These are phyloP conservation scores for Rhizopus arrhizus DNA, from an alignment of 371 early-diverging fungal genomes.

Conservation along the genomic window DNA sequence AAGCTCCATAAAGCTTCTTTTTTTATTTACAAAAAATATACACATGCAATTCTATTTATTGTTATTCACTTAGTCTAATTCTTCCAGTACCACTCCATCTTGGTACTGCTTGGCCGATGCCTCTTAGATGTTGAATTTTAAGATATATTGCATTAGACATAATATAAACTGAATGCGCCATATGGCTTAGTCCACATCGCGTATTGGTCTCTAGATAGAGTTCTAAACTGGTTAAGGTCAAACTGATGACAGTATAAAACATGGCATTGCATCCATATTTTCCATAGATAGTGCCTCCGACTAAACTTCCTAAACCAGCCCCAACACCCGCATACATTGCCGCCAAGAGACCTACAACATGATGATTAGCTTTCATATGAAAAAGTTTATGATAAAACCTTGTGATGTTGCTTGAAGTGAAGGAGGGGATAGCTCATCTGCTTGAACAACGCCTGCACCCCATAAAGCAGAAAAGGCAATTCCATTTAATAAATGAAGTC, in stretches of 20 bases:
- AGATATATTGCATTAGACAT: conserved; percentile 26
- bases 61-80: conserved; percentile 41
- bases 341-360: conserved; percentile 40
- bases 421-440: conserved; percentile 54
- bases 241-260: conserved; percentile 49
- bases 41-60: neutral
- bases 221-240: conserved; percentile 45
- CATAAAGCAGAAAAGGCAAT: conserved; percentile 57
- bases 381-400: conserved; percentile 21
- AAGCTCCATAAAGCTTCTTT: conserved; percentile 21
- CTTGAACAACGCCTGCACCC: conserved; percentile 60
- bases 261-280: conserved; percentile 47
- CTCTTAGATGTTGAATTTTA: conserved; percentile 44
- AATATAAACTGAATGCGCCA: conserved; percentile 30
- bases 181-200: conserved; percentile 45
- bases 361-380: no score
- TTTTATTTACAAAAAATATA: neutral
- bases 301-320: conserved; percentile 49
- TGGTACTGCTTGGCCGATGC: conserved; percentile 49
- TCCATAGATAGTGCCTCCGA: conserved; percentile 51
- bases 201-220: conserved; percentile 54
- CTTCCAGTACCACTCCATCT: conserved; percentile 51
- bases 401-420: conserved; percentile 58
- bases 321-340: conserved; percentile 60
- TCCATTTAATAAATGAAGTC: conserved; percentile 50